Evolutionary conservation across 495 filamentous ascomycete species (phyloP), one percentile per base, ranked within the genome.

Genomic region (Corynascus novoguineensis): DNA sequence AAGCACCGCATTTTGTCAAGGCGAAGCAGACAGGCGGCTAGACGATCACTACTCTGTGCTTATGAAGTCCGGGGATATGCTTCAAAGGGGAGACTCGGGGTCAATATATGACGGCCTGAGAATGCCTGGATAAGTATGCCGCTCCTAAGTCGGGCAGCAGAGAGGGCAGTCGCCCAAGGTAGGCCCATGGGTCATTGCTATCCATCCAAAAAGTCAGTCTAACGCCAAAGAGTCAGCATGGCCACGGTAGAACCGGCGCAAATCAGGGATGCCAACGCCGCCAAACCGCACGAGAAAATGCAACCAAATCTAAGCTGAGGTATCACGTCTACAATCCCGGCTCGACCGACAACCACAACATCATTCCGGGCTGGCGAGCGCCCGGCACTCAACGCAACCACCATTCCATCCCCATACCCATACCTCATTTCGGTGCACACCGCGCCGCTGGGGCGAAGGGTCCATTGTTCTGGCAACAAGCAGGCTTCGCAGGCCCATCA

Each of bases 191-290:
- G n/a, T n/a, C n/a, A n/a, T n/a, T n/a, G n/a, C n/a, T n/a, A 55
- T 56, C 58, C 53, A 24, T 31, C 32, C 44, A 38, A 19, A 48
- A 14, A 19, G 24, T 1, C 11, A 49, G 14, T 19, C 11, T 19
- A 17, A 59, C 50, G 24, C 22, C 41, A 41, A 42, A 15, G 41
- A 22, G 17, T 24, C 12, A 53, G 47, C 45, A 53, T 58, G 58
- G 55, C 45, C 31, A 41, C 54, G 50, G 47, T 40, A 37, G 50
- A 63, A 56, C 46, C 46, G 50, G 35, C 60, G 42, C 46, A 51
- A 54, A 51, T 53, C 42, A 24, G 49, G n/a, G 38, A 50, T 57
- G 50, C 54, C 42, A 50, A 38, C 34, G 50, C 53, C 50, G 35
- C 49, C 59, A 53, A 22, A 22, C 44, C 22, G 37, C 19, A 19